Conservation (phyloP, 2,329 filamentous ascomycete genomes). For the Paecilomyces dactylethromorphus region DNA sequence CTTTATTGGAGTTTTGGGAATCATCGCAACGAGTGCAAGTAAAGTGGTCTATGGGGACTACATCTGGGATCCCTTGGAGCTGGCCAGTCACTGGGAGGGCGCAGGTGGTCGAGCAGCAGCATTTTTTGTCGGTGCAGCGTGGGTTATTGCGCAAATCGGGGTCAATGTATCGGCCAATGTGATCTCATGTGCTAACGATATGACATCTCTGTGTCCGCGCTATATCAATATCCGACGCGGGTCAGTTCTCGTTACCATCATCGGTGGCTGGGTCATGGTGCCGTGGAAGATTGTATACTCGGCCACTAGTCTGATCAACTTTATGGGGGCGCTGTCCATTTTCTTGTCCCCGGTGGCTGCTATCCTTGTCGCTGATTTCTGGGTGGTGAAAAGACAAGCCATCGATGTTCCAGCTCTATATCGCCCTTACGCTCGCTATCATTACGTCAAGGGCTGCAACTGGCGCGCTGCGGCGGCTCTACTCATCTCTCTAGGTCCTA, state of each 20-base stretch:
- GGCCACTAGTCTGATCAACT: conserved; percentile 20
- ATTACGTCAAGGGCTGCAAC: conserved; percentile 27
- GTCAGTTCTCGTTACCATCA: conserved; percentile 38
- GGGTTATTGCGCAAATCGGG: conserved; percentile 42
- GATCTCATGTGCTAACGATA: conserved; percentile 49
- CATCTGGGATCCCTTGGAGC: conserved; percentile 22
- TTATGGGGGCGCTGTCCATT: conserved; percentile 18
- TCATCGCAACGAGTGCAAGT: conserved; percentile 36
- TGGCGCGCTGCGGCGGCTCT: conserved; percentile 25
- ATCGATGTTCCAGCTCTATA: conserved; percentile 40
- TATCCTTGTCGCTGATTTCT: conserved; percentile 38
- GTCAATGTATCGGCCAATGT: conserved; percentile 49
- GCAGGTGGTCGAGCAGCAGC: conserved; percentile 20
- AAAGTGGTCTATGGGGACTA: conserved; percentile 15
- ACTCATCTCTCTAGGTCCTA: conserved; percentile 25
- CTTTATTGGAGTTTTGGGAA: conserved; percentile 28
- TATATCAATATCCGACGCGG: conserved; percentile 49
- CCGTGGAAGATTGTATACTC: conserved; percentile 32
- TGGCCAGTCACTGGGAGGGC: conserved; percentile 19
- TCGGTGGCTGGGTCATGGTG: conserved; percentile 26
- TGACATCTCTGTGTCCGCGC: conserved; percentile 46
- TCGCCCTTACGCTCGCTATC: conserved; percentile 35
- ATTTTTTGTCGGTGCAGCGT: conserved; percentile 22
- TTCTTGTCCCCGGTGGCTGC: conserved; percentile 38
- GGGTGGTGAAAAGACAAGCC: conserved; percentile 30